phyloP scores from a whole-genome alignment of 306 rosid genomes.

The Prunus davidiana region DNA sequence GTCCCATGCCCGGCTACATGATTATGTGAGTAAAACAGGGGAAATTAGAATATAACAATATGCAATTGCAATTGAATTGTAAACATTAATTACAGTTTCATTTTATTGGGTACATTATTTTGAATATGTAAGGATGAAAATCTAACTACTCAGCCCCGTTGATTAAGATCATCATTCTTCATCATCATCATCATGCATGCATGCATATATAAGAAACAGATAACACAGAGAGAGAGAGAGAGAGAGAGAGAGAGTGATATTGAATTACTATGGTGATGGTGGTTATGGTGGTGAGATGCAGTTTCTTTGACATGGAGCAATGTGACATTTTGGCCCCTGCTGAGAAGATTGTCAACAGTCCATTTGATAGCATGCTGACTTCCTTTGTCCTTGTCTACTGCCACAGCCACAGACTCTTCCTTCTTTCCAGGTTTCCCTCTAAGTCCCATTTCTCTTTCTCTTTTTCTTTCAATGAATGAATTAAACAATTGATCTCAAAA shows the following conservation, averaged over 20 bases:
- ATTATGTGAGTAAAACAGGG: neutral
- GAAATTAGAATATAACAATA: neutral
- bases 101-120: no score
- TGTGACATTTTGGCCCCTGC: slow-evolving; percentile 57
- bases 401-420: slow-evolving; percentile 70
- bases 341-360: slow-evolving; percentile 77
- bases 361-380: slow-evolving; percentile 87
- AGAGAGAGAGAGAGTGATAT: neutral
- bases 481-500: neutral
- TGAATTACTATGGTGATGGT: slow-evolving; percentile 32
- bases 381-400: slow-evolving; percentile 74
- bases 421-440: slow-evolving; percentile 35
- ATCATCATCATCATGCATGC: neutral
- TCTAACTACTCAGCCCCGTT: no score
- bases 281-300: slow-evolving; percentile 26
- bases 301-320: slow-evolving; percentile 60
- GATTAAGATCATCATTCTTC: neutral
- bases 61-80: neutral
- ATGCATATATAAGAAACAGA: neutral
- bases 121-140: neutral
- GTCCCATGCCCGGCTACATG: slow-evolving; percentile 49
- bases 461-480: neutral
- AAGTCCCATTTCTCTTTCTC: slow-evolving; percentile 33
- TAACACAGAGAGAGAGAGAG: neutral
- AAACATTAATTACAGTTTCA: no score